Evolutionary conservation across 2,329 filamentous ascomycete genomes (phyloP).

Genomic region (Scytalidium sp.): DNA sequence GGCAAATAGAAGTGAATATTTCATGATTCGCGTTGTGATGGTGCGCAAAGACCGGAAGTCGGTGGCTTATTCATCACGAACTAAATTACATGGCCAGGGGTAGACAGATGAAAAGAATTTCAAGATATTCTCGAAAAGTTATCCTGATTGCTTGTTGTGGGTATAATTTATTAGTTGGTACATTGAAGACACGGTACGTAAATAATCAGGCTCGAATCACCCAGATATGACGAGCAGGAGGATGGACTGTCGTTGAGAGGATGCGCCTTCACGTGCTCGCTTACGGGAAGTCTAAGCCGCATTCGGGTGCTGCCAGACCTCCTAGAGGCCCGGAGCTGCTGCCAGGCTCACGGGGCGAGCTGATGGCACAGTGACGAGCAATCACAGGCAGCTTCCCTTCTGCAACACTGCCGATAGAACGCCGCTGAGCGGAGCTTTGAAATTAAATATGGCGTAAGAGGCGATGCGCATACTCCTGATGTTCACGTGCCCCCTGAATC

Average conservation of each 20-base stretch:
- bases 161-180: too few relatives aligned
- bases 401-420: not conserved
- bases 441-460: not conserved
- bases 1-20: too few relatives aligned
- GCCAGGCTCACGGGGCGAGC: not conserved
- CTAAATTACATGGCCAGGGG: too few relatives aligned
- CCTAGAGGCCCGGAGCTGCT: not conserved
- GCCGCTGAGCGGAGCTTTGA: not conserved
- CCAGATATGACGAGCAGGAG: not conserved
- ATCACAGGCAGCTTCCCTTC: not conserved
- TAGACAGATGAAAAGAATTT: too few relatives aligned
- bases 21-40: too few relatives aligned
- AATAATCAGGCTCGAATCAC: too few relatives aligned
- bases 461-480: not conserved
- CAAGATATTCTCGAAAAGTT: too few relatives aligned
- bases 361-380: not conserved
- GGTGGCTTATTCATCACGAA: too few relatives aligned
- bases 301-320: not conserved
- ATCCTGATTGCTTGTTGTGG: too few relatives aligned
- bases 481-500: not conserved
- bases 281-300: conserved; percentile 1
- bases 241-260: not conserved
- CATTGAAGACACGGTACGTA: too few relatives aligned
- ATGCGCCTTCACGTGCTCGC: conserved; percentile 3
- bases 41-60: too few relatives aligned